phyloP scores from a whole-genome alignment of 495 filamentous ascomycete genomes.

The Penicillium manginii region DNA sequence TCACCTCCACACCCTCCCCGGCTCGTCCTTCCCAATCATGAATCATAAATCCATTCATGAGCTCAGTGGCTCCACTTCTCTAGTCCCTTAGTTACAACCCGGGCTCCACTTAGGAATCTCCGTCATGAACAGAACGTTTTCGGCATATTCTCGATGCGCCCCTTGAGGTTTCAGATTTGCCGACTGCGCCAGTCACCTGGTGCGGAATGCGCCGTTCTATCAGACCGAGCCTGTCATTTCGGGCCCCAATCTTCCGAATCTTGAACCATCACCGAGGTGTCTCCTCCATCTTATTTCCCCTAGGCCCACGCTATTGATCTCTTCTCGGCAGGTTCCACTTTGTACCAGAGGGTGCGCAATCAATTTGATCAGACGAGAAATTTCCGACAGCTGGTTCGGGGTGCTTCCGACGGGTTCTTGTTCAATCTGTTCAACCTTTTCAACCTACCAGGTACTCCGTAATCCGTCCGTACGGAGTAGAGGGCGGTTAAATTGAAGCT shows the following conservation, averaged over 20 bases:
- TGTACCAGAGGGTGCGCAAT: background rate
- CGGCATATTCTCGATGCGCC: constrained; percentile 23
- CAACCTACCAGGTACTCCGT: too few relatives aligned
- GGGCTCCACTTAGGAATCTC: constrained; percentile 28
- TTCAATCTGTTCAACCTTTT: too few relatives aligned
- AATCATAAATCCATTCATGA: constrained; percentile 13
- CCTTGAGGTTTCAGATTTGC: constrained; percentile 26
- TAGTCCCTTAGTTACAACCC: constrained; percentile 15
- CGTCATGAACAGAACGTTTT: constrained; percentile 26
- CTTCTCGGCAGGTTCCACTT: constrained; percentile 4
- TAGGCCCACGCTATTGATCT: constrained; percentile 1
- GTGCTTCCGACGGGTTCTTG: background rate
- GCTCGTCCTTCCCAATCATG: constrained; percentile 11
- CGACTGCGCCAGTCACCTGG: constrained; percentile 10
- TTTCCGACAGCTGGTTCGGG: background rate
- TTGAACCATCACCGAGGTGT: constrained; percentile 10
- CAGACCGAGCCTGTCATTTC: constrained; percentile 2
- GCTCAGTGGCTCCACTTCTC: constrained; percentile 1
- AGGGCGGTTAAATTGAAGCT: constrained; percentile 2
- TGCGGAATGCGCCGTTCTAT: constrained; percentile 13
- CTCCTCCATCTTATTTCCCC: background rate
- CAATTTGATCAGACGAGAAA: background rate
- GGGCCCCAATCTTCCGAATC: constrained; percentile 10
- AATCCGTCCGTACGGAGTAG: too few relatives aligned
- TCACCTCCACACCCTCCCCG: background rate